Percentiles rank a stretch among this genome's conserved stretches.
Conservation (phyloP, 805 yeast species). For the Yarrowia phangngaensis region DNA sequence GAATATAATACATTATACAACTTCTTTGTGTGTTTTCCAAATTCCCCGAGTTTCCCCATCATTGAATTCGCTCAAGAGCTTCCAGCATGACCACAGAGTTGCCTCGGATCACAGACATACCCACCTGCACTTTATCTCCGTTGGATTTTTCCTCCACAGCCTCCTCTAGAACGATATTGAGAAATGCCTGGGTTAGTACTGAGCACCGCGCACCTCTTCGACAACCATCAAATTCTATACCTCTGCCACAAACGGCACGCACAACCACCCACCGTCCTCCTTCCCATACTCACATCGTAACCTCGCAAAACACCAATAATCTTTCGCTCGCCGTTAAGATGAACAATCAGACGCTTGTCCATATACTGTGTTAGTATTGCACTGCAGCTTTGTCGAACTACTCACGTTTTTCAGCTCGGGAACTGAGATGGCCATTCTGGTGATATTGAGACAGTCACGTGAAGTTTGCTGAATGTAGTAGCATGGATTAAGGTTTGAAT, state of each 20-base stretch:
- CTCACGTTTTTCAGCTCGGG: constrained; percentile 40
- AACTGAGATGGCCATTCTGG: constrained; percentile 32
- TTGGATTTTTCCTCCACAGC: constrained; percentile 57
- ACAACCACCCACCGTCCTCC: constrained; percentile 30
- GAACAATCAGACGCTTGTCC: constrained; percentile 70
- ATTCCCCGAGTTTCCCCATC: too few relatives aligned
- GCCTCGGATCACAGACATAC: constrained; percentile 72
- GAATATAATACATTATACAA: background rate
- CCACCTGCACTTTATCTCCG: constrained; percentile 54
- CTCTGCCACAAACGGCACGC: constrained; percentile 27
- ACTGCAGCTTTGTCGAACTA: background rate
- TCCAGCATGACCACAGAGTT: constrained; percentile 73
- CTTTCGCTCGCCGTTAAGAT: constrained; percentile 72
- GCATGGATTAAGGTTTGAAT: too few relatives aligned
- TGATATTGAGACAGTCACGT: constrained; percentile 6
- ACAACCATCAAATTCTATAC: background rate
- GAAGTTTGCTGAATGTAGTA: too few relatives aligned
- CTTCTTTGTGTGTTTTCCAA: too few relatives aligned
- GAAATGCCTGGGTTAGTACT: constrained; percentile 43
- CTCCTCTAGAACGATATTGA: constrained; percentile 67
- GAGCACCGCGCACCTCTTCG: too few relatives aligned
- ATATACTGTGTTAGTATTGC: constrained; percentile 50
- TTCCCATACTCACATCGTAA: constrained; percentile 53
- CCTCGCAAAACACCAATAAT: constrained; percentile 82
- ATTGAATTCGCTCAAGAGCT: constrained; percentile 39